Percentiles rank a stretch among this genome's conserved stretches.
phyloP scores from a whole-genome alignment of 2,329 filamentous ascomycete species.

The Fusarium sp. region DNA sequence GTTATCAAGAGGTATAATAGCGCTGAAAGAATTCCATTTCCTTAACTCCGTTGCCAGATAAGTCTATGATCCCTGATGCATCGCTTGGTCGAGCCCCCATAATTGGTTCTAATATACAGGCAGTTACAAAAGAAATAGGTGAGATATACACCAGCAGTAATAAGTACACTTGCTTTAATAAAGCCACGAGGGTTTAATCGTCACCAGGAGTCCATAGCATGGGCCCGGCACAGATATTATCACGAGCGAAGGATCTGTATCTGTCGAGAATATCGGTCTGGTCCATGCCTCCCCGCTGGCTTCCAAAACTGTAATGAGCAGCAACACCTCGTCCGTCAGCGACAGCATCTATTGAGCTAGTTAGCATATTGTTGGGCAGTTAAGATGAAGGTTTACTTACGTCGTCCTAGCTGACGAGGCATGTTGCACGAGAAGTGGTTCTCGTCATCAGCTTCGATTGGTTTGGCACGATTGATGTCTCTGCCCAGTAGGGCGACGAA shows the following conservation, averaged over 20 bases:
- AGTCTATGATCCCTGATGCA: no score
- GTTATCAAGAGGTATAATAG: neutral
- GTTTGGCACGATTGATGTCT: conserved; percentile 64
- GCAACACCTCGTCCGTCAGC: conserved; percentile 69
- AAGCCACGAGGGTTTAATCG: conserved; percentile 3
- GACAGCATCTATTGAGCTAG: conserved; percentile 54
- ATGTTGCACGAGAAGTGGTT: conserved; percentile 60
- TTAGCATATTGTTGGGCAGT: conserved; percentile 22
- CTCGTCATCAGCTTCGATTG: conserved; percentile 62
- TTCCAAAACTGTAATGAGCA: conserved; percentile 66
- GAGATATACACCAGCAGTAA: neutral
- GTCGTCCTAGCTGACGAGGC: conserved; percentile 56
- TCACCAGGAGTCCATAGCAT: conserved; percentile 51
- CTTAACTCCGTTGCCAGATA: neutral
- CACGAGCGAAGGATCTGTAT: conserved; percentile 67
- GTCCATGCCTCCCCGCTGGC: conserved; percentile 58
- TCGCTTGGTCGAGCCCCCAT: neutral
- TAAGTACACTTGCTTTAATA: neutral
- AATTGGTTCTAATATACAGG: neutral
- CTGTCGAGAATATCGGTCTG: conserved; percentile 68
- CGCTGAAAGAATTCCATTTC: neutral
- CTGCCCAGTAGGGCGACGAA: conserved; percentile 68
- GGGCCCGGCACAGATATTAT: conserved; percentile 61
- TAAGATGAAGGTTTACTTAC: conserved; percentile 31
- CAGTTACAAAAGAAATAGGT: conserved; percentile 2